These are phyloP conservation scores for Verticillium zaregamsianum DNA, from an alignment of 2,329 filamentous ascomycete species.

Conservation along the genomic window DNA sequence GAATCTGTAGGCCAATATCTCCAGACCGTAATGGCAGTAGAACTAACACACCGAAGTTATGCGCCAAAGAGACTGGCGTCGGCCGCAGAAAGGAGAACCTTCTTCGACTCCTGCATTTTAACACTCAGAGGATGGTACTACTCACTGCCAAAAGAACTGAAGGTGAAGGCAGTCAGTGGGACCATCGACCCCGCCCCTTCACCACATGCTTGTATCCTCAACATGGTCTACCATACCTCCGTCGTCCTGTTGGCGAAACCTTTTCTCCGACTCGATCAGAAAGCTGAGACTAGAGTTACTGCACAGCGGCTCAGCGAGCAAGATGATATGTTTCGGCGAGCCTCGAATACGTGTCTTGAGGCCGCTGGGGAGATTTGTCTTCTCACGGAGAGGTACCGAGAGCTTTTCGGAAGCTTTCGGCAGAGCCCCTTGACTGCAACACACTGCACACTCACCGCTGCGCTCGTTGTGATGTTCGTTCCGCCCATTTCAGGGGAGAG, in stretches of 20 bases:
- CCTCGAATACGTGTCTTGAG: constrained; percentile 12
- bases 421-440: constrained; percentile 28
- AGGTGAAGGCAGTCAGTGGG: constrained; percentile 4
- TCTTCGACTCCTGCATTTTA: constrained; percentile 25
- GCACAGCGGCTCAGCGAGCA: background rate
- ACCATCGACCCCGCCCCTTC: constrained; percentile 16
- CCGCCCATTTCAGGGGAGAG: background rate
- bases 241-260: constrained; percentile 25
- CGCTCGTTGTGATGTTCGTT: constrained; percentile 16
- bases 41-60: constrained; percentile 22
- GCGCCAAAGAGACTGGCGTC: constrained; percentile 21
- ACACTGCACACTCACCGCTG: constrained; percentile 27
- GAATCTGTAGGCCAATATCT: too few species aligned
- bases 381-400: constrained; percentile 24
- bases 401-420: constrained; percentile 27
- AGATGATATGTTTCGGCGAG: background rate
- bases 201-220: constrained; percentile 24
- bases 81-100: constrained; percentile 16
- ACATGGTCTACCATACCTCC: constrained; percentile 29
- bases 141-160: constrained; percentile 22
- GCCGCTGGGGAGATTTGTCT: constrained; percentile 19
- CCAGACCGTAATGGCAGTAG: too few species aligned
- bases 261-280: constrained; percentile 10
- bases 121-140: constrained; percentile 30
- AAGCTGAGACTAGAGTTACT: too few species aligned